Base-by-base conservation (phyloP, 75 land plant genomes). In the Sequoiadendron giganteum region DNA sequence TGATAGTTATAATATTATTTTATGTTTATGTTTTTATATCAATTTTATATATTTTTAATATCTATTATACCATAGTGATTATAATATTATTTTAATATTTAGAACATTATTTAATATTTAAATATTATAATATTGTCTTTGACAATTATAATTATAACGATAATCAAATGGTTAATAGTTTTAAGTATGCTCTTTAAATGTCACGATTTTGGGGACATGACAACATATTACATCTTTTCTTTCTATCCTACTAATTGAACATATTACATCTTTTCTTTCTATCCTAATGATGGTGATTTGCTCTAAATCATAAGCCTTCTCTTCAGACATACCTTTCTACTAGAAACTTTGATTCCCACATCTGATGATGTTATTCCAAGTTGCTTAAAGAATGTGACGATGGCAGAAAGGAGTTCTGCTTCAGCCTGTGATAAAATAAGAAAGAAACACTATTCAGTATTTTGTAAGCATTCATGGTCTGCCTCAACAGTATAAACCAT, bases 301-400 rank as follows among this genome's bases (percentile, higher is more conserved):
- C n/a, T 25, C 48, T 38, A 78, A 52, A 45, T 81, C 10, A 19
- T 45, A 21, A 45, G n/a, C 8, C 25, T 43, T 43, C n/a, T 54
- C 72, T 49, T 54, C 52, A 28, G 84, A n/a, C 87, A 79, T 36
- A 98, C 99, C 97, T 97, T 98, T 88, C 99, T 93, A 81, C 97
- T 98, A 8, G 99, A 98, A 85, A 98, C 90, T 91, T 91, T 95
- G 83, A 98, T 95, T 25, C 99, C 98, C 58, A 98, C 99, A 93
- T 98, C 99, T 85, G 93, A 90, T 70, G 93, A 88, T n/a, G 94
- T 95, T 49, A 98, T 93, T 39, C 99, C 99, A 89, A 98, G 88
- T 84, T 92, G 89, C 88, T 90, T 94, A 86, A 98, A 98, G 83
- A 98, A 94, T 4, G 94, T 92, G 73, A 98, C 96, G 91, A 98